Percentiles rank a stretch among this genome's conserved stretches.
Evolutionary conservation across 202 grass and related monocot genomes (phyloP).

Genomic region (Digitaria exilis): DNA sequence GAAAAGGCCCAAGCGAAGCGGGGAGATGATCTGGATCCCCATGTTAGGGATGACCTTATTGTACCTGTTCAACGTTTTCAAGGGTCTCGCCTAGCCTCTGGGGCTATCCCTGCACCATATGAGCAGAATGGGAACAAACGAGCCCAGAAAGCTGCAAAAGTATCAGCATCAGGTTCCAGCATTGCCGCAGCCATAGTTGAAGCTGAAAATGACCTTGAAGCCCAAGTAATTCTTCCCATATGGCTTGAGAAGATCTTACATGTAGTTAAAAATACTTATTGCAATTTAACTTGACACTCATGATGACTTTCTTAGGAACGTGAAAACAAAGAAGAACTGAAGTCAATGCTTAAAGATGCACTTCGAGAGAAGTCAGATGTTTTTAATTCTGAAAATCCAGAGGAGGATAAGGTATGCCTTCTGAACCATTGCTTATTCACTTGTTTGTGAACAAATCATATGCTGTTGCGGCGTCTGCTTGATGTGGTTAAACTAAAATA

Average conservation of each 20-base stretch:
- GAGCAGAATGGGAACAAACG: slow-evolving; percentile 46
- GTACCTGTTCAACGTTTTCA: slow-evolving; percentile 82
- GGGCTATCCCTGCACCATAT: slow-evolving; percentile 70
- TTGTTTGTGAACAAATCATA: slow-evolving; percentile 11
- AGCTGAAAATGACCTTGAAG: slow-evolving; percentile 79
- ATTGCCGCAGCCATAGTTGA: slow-evolving; percentile 83
- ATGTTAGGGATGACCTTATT: slow-evolving; percentile 67
- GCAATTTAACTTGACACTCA: slow-evolving; percentile 23
- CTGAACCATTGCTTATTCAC: slow-evolving; percentile 8
- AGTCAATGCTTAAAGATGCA: slow-evolving; percentile 83
- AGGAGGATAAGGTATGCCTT: slow-evolving; percentile 82
- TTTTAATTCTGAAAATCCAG: slow-evolving; percentile 93
- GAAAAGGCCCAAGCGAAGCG: slow-evolving; percentile 79
- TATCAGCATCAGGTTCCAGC: slow-evolving; percentile 60
- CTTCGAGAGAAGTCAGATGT: slow-evolving; percentile 95
- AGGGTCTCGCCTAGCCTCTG: slow-evolving; percentile 91
- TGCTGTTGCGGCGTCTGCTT: background rate
- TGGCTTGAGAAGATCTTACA: slow-evolving; percentile 21
- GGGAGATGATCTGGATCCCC: slow-evolving; percentile 91
- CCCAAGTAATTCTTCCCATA: slow-evolving; percentile 51
- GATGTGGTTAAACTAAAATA: background rate
- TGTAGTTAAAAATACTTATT: slow-evolving; percentile 25
- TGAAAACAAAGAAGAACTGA: slow-evolving; percentile 90
- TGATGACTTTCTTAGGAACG: slow-evolving; percentile 52
- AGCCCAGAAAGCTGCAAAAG: slow-evolving; percentile 57